Base-by-base conservation (phyloP, 2,329 filamentous ascomycete genomes). In the Exophiala oligosperma region DNA sequence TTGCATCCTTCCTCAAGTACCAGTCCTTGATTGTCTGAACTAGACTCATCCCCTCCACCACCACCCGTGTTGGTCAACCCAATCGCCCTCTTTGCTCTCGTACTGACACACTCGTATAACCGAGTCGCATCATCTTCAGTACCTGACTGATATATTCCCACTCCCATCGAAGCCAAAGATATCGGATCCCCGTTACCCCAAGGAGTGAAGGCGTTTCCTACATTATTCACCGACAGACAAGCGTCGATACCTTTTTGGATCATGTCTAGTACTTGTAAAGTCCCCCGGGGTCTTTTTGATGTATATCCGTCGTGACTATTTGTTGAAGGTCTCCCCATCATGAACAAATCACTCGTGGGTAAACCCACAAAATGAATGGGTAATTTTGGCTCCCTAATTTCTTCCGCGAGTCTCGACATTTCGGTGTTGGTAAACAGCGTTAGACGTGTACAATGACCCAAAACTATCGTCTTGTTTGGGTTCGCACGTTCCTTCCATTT, bases 201-300 rank as follows among this genome's bases (percentile, higher is more conserved):
- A 0, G 88, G 88, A 5, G 88, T 90, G 66, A 91, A 90, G 0
- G 87, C 86, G 68, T 91, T 91, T 17, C 87, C 87, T 12, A 91
- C 82, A 66, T 91, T 91, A 67, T 90, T 90, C 38, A 89, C 79
- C 1, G 84, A 82, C 4, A 90, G 78, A 12, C 84, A 84, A 21
- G 79, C 84, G 58, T 84, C 78, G 2, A 90, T 69, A 0, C 77
- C 77, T 59, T 81, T 74, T 40, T 79, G 76, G 59, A 90, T 86
- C 73, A 90, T 76, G 3, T 81, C 74, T 0, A 82, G 78, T 1
- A 90, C 74, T 44, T 84, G 80, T 14, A 90, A 73, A 0, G 87
- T 90, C 1, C 85, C 86, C 59, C 87, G 77, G 1, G 77, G 74
- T 5, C 74, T 67, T 23, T 70, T 61, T 4, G 69, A 69, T 4